A percentile compares a stretch with the other conserved stretches of the same genome.
These are phyloP conservation scores for Physcomitrium patens DNA, from an alignment of 225 moss, liverwort and hornwort genomes.

Conservation along the genomic window DNA sequence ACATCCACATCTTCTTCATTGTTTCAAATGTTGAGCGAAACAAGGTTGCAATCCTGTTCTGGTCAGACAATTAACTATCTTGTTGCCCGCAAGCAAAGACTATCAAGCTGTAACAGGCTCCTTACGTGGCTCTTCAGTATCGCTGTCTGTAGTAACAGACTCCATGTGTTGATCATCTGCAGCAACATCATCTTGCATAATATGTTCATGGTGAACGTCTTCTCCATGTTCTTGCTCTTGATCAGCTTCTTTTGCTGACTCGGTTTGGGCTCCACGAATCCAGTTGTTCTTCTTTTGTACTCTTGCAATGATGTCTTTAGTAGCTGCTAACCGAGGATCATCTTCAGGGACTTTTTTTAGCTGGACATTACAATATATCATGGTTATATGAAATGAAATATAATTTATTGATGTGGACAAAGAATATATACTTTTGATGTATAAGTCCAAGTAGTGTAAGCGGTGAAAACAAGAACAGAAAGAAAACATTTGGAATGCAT, in stretches of 20 bases:
- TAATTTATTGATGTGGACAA: not conserved
- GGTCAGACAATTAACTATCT: not conserved
- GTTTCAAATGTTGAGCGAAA: not conserved
- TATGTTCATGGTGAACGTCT: conserved; percentile 1
- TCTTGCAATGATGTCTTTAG: conserved; percentile 27
- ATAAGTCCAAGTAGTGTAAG: not conserved
- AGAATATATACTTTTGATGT: too few species aligned
- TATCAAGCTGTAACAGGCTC: not conserved
- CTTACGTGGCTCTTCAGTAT: conserved; percentile 21
- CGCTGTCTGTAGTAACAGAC: conserved; percentile 13
- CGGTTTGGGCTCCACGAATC: conserved; percentile 18
- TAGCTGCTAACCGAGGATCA: conserved; percentile 37
- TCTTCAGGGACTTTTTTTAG: conserved; percentile 39
- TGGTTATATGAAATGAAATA: conserved; percentile 1
- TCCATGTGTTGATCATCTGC: conserved; percentile 15
- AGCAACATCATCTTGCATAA: conserved; percentile 9
- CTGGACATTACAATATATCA: conserved; percentile 31
- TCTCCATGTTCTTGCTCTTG: conserved; percentile 31
- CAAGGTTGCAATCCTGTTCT: too few species aligned
- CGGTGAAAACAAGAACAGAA: not conserved
- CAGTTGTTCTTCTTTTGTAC: conserved; percentile 28
- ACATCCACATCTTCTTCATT: not conserved
- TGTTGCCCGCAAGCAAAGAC: not conserved
- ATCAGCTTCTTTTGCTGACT: conserved; percentile 11
- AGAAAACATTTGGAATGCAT: not conserved